Conservation (phyloP, 1,139 yeast genomes). For the Meyerozyma sp. region DNA sequence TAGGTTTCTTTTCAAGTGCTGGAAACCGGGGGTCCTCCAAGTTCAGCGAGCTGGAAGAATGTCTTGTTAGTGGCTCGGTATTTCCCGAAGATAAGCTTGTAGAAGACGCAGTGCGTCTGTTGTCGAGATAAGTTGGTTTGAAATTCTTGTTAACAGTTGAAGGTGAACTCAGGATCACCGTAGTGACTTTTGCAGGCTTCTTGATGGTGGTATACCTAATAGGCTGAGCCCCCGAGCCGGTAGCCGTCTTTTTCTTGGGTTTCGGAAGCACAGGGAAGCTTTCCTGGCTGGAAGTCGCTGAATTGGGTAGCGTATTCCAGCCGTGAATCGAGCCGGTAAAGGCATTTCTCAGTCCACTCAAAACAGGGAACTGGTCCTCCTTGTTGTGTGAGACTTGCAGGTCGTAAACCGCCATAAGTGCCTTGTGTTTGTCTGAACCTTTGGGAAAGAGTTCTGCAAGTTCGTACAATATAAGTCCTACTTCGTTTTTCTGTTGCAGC, state of each 20-base stretch:
- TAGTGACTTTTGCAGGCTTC: slow-evolving; percentile 10
- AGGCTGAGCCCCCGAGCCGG: slow-evolving; percentile 19
- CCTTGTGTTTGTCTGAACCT: slow-evolving; percentile 22
- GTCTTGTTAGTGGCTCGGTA: background rate
- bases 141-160: slow-evolving; percentile 18
- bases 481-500: slow-evolving; percentile 37
- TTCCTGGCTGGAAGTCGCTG: slow-evolving; percentile 19
- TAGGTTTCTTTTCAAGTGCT: slow-evolving; percentile 31
- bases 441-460: slow-evolving; percentile 49
- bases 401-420: slow-evolving; percentile 20
- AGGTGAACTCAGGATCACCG: slow-evolving; percentile 10
- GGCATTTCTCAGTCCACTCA: slow-evolving; percentile 18
- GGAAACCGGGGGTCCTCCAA: slow-evolving; percentile 29
- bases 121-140: slow-evolving; percentile 13
- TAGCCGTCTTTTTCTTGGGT: slow-evolving; percentile 20
- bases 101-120: slow-evolving; percentile 1
- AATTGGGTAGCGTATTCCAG: slow-evolving; percentile 5
- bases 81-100: slow-evolving; percentile 1
- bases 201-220: slow-evolving; percentile 38
- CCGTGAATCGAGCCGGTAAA: slow-evolving; percentile 4
- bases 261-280: slow-evolving; percentile 51
- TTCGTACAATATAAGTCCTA: slow-evolving; percentile 50
- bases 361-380: slow-evolving; percentile 25
- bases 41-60: slow-evolving; percentile 2
- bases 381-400: slow-evolving; percentile 17